Evolutionary conservation across 1,139 yeast species (phyloP).

Genomic region (Candida sp.): DNA sequence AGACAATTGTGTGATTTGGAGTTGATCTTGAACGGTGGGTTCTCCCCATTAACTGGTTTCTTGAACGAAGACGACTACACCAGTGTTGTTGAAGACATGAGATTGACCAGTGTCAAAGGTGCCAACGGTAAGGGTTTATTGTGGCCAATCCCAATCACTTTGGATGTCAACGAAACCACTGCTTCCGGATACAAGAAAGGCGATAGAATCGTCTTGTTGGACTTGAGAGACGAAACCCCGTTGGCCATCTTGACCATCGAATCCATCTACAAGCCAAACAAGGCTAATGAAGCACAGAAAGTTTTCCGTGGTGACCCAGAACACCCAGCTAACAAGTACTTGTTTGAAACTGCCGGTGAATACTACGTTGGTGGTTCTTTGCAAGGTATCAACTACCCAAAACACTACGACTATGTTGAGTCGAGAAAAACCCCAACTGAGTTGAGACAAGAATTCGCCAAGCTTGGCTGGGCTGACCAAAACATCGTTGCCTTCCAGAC

Average conservation of each 20-base stretch:
- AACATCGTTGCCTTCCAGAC: conserved; percentile 97
- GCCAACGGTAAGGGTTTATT: conserved; percentile 62
- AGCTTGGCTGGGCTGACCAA: conserved; percentile 74
- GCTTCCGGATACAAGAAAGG: conserved; percentile 50
- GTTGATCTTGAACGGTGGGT: conserved; percentile 91
- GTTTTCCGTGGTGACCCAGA: conserved; percentile 98
- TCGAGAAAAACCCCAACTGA: conserved; percentile 91
- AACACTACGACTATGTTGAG: conserved; percentile 89
- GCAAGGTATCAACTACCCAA: conserved; percentile 84
- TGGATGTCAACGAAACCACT: conserved; percentile 68
- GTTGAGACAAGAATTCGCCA: conserved; percentile 80
- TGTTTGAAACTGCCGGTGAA: conserved; percentile 78
- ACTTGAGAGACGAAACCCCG: conserved; percentile 81
- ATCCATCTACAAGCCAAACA: conserved; percentile 84
- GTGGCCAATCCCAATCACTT: conserved; percentile 94
- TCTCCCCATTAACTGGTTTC: conserved; percentile 91
- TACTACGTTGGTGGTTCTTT: conserved; percentile 87
- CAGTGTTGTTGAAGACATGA: conserved; percentile 77
- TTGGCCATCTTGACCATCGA: conserved; percentile 82
- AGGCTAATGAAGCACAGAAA: conserved; percentile 75
- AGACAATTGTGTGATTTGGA: conserved; percentile 96
- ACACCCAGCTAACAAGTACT: conserved; percentile 89
- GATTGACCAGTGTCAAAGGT: conserved; percentile 57
- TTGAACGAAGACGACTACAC: conserved; percentile 80
- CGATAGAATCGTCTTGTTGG: conserved; percentile 74